Evolutionary conservation across 192 early-diverging fungal species (phyloP).

Genomic region (Diversispora epigaea): DNA sequence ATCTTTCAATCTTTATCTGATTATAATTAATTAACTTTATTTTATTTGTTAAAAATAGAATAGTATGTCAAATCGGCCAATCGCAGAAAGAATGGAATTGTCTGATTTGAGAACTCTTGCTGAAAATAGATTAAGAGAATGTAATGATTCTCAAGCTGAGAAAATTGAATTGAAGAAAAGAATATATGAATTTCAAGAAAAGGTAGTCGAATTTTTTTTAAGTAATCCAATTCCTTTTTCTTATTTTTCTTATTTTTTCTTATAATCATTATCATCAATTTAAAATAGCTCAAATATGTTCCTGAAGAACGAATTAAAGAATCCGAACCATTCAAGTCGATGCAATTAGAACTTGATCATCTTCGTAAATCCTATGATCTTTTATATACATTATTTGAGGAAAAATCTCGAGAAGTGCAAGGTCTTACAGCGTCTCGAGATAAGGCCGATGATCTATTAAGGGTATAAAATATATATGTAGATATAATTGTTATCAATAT

Average conservation of each 20-base stretch:
- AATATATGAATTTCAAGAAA: slow-evolving; percentile 8
- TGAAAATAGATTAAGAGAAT: slow-evolving; percentile 14
- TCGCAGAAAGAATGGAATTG: background rate
- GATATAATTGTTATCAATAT: too few species aligned
- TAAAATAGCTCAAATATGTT: slow-evolving; percentile 12
- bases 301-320: slow-evolving; percentile 7
- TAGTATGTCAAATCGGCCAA: background rate
- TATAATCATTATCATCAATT: background rate
- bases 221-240: background rate
- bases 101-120: background rate
- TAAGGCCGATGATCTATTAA: too few species aligned
- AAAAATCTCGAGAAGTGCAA: too few species aligned
- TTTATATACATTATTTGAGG: too few species aligned
- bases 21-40: background rate
- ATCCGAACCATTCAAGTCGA: background rate
- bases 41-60: background rate
- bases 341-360: background rate
- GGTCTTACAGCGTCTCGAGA: too few species aligned
- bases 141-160: background rate
- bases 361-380: too few species aligned
- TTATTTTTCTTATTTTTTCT: background rate
- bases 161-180: background rate
- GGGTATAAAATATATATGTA: too few species aligned
- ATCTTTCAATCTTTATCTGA: too few species aligned
- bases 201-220: background rate